Percentiles rank a stretch among this genome's conserved stretches.
phyloP scores from a whole-genome alignment of 208 protist species.

The Zelonia costaricensis region DNA sequence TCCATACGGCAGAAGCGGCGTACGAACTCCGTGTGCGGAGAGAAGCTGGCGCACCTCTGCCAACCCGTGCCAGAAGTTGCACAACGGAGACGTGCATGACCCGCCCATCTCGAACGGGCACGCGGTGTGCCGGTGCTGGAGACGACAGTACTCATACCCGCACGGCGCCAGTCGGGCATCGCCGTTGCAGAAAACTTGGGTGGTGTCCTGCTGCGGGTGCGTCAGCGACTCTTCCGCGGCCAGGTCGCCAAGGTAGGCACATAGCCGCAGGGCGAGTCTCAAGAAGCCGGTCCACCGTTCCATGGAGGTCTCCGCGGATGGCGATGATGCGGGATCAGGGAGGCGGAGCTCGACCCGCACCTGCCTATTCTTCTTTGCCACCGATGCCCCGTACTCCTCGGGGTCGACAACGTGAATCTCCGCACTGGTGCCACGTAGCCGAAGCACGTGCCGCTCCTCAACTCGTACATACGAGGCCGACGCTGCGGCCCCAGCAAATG shows the following conservation, averaged over 20 bases:
- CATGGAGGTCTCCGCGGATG: no score
- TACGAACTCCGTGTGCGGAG: no score
- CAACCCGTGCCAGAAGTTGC: slow-evolving; percentile 1
- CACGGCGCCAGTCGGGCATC: background rate
- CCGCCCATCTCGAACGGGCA: slow-evolving; percentile 1
- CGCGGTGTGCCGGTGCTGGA: background rate
- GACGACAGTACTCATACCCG: background rate
- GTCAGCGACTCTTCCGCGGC: background rate
- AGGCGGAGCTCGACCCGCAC: background rate
- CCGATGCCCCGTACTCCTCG: background rate
- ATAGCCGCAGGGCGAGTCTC: background rate
- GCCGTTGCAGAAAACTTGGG: no score
- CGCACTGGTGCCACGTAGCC: background rate
- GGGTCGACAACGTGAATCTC: background rate
- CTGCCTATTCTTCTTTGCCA: no score
- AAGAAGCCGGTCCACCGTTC: background rate
- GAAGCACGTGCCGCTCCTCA: background rate
- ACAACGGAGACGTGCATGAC: background rate
- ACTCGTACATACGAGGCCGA: background rate
- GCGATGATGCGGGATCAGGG: background rate
- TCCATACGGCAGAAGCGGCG: no score
- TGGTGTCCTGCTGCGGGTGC: no score
- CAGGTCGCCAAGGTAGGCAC: background rate
- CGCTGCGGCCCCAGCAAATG: no score
- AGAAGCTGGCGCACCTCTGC: background rate